Evolutionary conservation across 1,139 yeast species (phyloP), one percentile per base, ranked within the genome.

Genomic region (Citeromyces hawaiiensis): DNA sequence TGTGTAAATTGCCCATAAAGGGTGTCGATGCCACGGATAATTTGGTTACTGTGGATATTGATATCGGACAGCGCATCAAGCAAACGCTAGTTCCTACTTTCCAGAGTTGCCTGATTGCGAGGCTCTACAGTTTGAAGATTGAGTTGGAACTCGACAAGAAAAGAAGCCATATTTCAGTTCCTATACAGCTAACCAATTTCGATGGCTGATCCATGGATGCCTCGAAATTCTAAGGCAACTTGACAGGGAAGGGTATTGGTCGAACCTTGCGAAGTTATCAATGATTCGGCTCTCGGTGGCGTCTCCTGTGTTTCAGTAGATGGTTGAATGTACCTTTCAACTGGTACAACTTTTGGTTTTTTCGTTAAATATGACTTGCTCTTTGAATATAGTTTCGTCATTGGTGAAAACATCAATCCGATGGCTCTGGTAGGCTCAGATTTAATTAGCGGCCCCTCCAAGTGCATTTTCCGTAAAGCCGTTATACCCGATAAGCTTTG

Each of bases 1-100:
- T 23, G 9, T 23, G 27, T 11, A 23, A 23, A 9, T 23, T 23
- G 8, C 11, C 27, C 27, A 23, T 23, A 5, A 9, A 5, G 8
- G 27, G 27, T 23, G 27, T 23, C 11, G 27, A 23, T 23, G 11
- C 8, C 27, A 23, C 27, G 11, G 11, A 5, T 3, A 9, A 9
- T 23, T 9, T 9, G 11, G 11, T 23, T 9, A 23, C 27, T 23
- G 27, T 23, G 27, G 9, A 11, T 11, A 23, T 23, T 11, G 27
- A 23, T 9, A 23, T 23, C 9, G 27, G 27, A 7, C 8, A 23
- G 4, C 27, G 27, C 9, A 23, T 60, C 11, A 45, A 45, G 36
- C 63, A 61, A 40, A 70, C 79, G 0, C 55, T 76, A 44, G 66
- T 73, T 2, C 83, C 83, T 1, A 66, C 64, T 45, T 71, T 72